These are phyloP conservation scores for Naganishia sp. DNA, from an alignment of 1,284 basidiomycete genomes.

Conservation along the genomic window DNA sequence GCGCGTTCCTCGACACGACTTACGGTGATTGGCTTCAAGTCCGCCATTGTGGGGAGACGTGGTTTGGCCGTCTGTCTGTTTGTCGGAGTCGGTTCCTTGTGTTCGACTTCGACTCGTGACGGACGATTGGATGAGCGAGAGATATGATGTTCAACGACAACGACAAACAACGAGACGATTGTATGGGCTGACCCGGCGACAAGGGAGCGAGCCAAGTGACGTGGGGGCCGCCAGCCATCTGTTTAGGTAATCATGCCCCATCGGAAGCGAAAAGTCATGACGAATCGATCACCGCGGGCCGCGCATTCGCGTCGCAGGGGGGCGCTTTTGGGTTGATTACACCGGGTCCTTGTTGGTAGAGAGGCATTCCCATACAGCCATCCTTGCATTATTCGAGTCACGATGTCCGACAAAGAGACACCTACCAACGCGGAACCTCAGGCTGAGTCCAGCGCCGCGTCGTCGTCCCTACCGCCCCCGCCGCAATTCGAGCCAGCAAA, in stretches of 20 bases:
- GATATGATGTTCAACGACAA: not conserved
- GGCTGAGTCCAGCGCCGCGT: conserved; percentile 31
- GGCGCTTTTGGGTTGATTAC: not conserved
- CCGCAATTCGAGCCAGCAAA: conserved; percentile 47
- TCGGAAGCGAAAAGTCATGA: conserved; percentile 4
- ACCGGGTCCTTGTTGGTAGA: not conserved
- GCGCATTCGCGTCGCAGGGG: conserved; percentile 16
- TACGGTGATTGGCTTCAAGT: conserved; percentile 51
- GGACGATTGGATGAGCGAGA: not conserved
- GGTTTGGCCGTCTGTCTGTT: conserved; percentile 7
- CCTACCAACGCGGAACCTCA: conserved; percentile 27
- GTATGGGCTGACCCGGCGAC: not conserved
- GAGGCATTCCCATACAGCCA: not conserved
- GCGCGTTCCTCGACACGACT: conserved; percentile 29
- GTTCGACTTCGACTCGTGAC: not conserved
- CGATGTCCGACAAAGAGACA: conserved; percentile 39
- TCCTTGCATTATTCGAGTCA: conserved; percentile 18
- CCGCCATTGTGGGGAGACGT: conserved; percentile 44
- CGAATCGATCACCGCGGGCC: conserved; percentile 13
- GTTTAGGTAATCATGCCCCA: not conserved
- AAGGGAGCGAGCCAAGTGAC: conserved; percentile 7
- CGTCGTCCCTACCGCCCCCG: conserved; percentile 35
- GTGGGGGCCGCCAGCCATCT: not conserved
- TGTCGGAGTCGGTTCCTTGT: not conserved
- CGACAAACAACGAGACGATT: not conserved